phyloP scores from a whole-genome alignment of 1,139 yeast species.

The Scheffersomyces stambukii region DNA sequence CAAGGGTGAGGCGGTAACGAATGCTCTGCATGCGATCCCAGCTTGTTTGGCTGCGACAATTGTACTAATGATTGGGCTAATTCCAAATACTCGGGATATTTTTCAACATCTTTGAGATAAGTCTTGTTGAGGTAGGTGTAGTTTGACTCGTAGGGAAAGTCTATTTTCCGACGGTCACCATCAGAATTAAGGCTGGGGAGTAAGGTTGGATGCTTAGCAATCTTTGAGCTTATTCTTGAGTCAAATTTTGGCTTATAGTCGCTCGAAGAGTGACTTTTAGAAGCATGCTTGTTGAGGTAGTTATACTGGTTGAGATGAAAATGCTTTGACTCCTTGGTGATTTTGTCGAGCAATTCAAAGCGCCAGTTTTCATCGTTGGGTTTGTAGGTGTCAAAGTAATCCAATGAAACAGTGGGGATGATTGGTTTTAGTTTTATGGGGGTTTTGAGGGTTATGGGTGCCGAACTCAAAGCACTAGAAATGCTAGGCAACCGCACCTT shows the following conservation, averaged over 20 bases:
- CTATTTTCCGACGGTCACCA: conserved; percentile 40
- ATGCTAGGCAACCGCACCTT: conserved; percentile 38
- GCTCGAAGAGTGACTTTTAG: too few relatives aligned
- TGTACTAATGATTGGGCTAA: conserved; percentile 42
- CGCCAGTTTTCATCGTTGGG: conserved; percentile 49
- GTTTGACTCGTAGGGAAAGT: conserved; percentile 54
- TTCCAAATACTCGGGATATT: conserved; percentile 47
- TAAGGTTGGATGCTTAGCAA: conserved; percentile 24
- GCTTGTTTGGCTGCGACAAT: conserved; percentile 18
- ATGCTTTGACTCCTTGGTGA: conserved; percentile 28
- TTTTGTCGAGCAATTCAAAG: conserved; percentile 37
- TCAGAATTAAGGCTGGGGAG: conserved; percentile 20
- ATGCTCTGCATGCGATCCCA: background rate
- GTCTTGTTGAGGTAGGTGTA: conserved; percentile 48
- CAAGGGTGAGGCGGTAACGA: background rate
- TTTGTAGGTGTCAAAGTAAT: conserved; percentile 45
- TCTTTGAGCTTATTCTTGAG: conserved; percentile 36
- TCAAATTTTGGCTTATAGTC: conserved; percentile 43
- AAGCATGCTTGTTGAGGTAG: conserved; percentile 23
- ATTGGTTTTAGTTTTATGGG: conserved; percentile 28
- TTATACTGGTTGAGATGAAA: conserved; percentile 27
- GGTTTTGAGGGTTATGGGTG: conserved; percentile 22
- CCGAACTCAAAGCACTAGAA: conserved; percentile 27
- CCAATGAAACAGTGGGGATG: conserved; percentile 44
- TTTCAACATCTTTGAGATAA: conserved; percentile 41